Percentiles rank a stretch among this genome's conserved stretches.
phyloP scores from a whole-genome alignment of 2,329 filamentous ascomycete genomes.

The Colletotrichum caudatum region DNA sequence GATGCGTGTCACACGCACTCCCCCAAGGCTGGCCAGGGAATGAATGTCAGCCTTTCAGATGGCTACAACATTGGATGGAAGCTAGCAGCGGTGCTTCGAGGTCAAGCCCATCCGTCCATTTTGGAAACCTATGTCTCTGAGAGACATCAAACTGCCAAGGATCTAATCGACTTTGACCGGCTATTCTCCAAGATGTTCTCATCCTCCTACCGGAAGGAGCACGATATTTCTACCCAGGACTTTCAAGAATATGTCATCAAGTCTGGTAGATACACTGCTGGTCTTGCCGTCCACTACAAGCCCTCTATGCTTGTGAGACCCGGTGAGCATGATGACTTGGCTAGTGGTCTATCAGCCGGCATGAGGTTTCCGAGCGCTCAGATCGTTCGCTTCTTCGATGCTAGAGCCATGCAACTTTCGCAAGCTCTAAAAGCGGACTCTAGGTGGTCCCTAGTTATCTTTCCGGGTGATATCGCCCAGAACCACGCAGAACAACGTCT shows the following conservation, averaged over 20 bases:
- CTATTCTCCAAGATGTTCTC: constrained; percentile 93
- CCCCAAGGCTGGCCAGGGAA: constrained; percentile 82
- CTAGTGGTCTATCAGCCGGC: constrained; percentile 59
- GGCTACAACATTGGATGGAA: constrained; percentile 96
- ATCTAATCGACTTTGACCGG: constrained; percentile 86
- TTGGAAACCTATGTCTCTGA: constrained; percentile 89
- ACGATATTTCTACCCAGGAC: constrained; percentile 58
- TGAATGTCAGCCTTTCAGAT: constrained; percentile 84
- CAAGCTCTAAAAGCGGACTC: constrained; percentile 61
- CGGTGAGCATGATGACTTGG: constrained; percentile 52
- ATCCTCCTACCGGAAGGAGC: constrained; percentile 49
- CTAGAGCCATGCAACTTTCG: constrained; percentile 65
- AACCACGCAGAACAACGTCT: neutral
- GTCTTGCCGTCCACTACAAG: constrained; percentile 67
- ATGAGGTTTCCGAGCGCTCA: constrained; percentile 70
- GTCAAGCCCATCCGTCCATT: constrained; percentile 79
- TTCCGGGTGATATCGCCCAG: constrained; percentile 1
- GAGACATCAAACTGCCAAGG: constrained; percentile 86
- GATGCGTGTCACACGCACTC: constrained; percentile 82
- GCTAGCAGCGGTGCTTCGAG: constrained; percentile 87
- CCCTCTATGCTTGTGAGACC: constrained; percentile 59
- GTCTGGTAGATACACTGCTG: constrained; percentile 70
- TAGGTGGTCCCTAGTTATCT: constrained; percentile 55
- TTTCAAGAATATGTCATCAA: constrained; percentile 70
- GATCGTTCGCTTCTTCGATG: constrained; percentile 71